Base-by-base conservation (phyloP, 345 rosid genomes). In the Iberis pinnata region DNA sequence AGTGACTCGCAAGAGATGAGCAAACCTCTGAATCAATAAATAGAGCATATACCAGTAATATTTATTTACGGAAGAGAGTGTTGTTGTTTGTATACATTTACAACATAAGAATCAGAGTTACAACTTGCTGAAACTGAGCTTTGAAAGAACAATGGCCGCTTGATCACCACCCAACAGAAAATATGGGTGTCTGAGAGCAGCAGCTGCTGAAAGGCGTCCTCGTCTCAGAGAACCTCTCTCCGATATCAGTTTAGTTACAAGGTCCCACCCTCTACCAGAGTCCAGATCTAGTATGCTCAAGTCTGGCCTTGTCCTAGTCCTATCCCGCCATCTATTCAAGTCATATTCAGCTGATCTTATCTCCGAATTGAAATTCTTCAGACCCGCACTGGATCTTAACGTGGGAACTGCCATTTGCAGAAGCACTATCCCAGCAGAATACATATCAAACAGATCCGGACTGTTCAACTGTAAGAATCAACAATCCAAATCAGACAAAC, bases 261-360 rank as follows among this genome's bases (percentile, higher is more conserved):
- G 76, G 64, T 90, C 92, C 98, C 98, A 87, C n/a, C 96, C 98
- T 74, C 89, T 84, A 29, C 88, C 96, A 0, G 88, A 82, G 55
- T 90, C 98, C 2, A 90, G 84, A 59, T 87, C 98, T 18, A 87
- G 90, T 49, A 84, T 71, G 31, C 70, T 82, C 13, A 90, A 71
- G 70, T 87, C 86, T 4, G 95, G 95, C 70, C 86, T 79, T 24
- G 66, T 76, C 62, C 84, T 76, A 37, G 89, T 87, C 59, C 25
- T 47, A 57, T 74, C 71, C 60, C 87, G 80, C 96, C 98, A 90
- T 56, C 61, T 63, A 56, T 84, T 80, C 73, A 87, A 65, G 68
- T 87, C 88, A 41, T 87, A 87, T 6, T 60, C 57, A 15, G 37
- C 75, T 18, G 52, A 49, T 70, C 78, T 82, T 56, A 87, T 65